phyloP scores from a whole-genome alignment of 208 protist species.

The Blechomonas ayalai region DNA sequence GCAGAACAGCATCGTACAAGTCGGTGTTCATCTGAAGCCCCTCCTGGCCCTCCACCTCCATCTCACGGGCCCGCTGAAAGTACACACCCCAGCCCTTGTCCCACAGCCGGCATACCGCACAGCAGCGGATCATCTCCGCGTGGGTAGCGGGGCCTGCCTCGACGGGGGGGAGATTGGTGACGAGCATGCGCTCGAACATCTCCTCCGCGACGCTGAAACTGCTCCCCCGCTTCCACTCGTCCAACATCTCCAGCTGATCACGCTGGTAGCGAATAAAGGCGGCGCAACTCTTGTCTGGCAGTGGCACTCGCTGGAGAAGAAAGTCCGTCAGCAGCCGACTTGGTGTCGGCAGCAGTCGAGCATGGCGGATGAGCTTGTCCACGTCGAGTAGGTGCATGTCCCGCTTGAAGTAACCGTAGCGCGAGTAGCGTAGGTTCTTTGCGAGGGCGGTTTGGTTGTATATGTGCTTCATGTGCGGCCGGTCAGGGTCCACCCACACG shows the following conservation, averaged over 20 bases:
- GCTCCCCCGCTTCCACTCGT: constrained; percentile 38
- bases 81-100: constrained; percentile 79
- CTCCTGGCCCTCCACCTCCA: constrained; percentile 34
- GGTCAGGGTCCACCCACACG: constrained; percentile 88
- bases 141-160: constrained; percentile 81
- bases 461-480: constrained; percentile 85
- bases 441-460: constrained; percentile 83
- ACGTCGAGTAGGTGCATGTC: constrained; percentile 89
- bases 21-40: constrained; percentile 54
- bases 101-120: constrained; percentile 67
- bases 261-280: constrained; percentile 79
- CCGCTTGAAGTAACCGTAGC: constrained; percentile 89
- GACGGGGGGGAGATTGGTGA: constrained; percentile 86
- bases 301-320: constrained; percentile 82
- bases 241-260: constrained; percentile 67
- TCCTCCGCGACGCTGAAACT: constrained; percentile 66
- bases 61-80: constrained; percentile 56
- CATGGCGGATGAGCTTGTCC: constrained; percentile 87
- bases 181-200: constrained; percentile 86
- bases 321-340: constrained; percentile 83
- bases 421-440: constrained; percentile 82
- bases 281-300: constrained; percentile 73
- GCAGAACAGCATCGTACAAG: constrained; percentile 76
- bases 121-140: constrained; percentile 89
- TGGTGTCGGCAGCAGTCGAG: constrained; percentile 80